phyloP scores from a whole-genome alignment of 768 basidiomycete genomes.

The Rhizopogon rudus region DNA sequence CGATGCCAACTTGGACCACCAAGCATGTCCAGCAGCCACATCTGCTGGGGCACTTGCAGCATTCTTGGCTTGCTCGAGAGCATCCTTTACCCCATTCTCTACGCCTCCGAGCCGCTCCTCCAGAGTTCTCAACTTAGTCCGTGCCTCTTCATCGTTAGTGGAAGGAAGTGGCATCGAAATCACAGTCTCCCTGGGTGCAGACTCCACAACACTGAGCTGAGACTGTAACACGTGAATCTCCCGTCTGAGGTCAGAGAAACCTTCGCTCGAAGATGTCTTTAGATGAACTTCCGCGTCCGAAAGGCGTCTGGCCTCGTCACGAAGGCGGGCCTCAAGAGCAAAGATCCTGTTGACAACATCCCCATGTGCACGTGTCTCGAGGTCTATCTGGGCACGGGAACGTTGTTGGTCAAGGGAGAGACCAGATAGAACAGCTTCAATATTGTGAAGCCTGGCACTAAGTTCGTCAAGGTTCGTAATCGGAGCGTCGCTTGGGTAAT shows the following conservation, averaged over 20 bases:
- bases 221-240: conserved; percentile 52
- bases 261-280: conserved; percentile 38
- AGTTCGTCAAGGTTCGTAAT: conserved; percentile 66
- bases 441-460: conserved; percentile 50
- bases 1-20: conserved; percentile 67
- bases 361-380: conserved; percentile 42
- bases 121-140: conserved; percentile 45
- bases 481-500: conserved; percentile 52
- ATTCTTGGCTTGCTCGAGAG: conserved; percentile 60
- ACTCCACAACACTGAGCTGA: conserved; percentile 29
- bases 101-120: conserved; percentile 60
- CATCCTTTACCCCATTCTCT: conserved; percentile 65
- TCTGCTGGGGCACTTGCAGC: conserved; percentile 31
- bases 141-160: conserved; percentile 52
- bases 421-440: conserved; percentile 60
- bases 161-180: conserved; percentile 8
- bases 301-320: conserved; percentile 39
- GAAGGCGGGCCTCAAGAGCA: conserved; percentile 49
- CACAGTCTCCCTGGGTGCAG: conserved; percentile 15
- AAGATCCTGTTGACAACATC: conserved; percentile 54
- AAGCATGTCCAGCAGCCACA: conserved; percentile 40
- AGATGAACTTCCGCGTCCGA: conserved; percentile 50
- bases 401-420: conserved; percentile 54
- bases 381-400: conserved; percentile 45
- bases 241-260: conserved; percentile 44